A percentile compares a stretch with the other conserved stretches of the same genome.
Conservation (phyloP, 2,329 filamentous ascomycete genomes). For the Sporothrix mexicana region DNA sequence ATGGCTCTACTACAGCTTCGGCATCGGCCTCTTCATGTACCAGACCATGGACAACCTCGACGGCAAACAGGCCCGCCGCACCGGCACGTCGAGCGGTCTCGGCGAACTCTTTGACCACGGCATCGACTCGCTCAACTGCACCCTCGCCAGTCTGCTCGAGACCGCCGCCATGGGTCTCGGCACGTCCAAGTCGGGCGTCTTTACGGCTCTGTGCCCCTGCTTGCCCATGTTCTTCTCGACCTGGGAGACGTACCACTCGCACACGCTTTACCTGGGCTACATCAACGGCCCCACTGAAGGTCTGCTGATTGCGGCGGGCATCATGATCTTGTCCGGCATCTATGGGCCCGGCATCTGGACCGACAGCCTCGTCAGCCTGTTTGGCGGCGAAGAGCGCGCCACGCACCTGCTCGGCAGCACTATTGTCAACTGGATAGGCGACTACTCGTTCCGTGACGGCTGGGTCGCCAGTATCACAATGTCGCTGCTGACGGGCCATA, state of each 20-base stretch:
- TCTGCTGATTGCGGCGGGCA: conserved; percentile 80
- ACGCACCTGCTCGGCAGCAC: conserved; percentile 49
- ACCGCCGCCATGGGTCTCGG: conserved; percentile 93
- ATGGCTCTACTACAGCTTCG: conserved; percentile 97
- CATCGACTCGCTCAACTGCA: conserved; percentile 98
- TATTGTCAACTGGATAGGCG: conserved; percentile 66
- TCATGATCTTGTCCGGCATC: conserved; percentile 87
- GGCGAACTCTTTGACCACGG: conserved; percentile 98
- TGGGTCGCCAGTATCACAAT: conserved; percentile 77
- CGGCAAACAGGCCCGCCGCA: conserved; percentile 94
- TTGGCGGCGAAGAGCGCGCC: conserved; percentile 58
- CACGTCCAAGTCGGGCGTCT: conserved; percentile 80
- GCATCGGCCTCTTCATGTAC: conserved; percentile 96
- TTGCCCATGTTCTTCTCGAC: conserved; percentile 99
- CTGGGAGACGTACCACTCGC: conserved; percentile 99
- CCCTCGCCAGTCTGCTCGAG: conserved; percentile 86
- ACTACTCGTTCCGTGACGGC: conserved; percentile 80
- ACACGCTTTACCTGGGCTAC: conserved; percentile 93
- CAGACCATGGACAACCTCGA: conserved; percentile 99
- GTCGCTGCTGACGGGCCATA: conserved; percentile 72
- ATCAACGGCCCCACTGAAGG: conserved; percentile 98
- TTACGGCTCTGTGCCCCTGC: conserved; percentile 89
- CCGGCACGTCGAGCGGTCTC: conserved; percentile 90
- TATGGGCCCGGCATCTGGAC: conserved; percentile 91
- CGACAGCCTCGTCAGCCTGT: conserved; percentile 70